A percentile compares a stretch with the other conserved stretches of the same genome.
phyloP scores from a whole-genome alignment of 164 flowering plant genomes.

The Nymphaea colorata region DNA sequence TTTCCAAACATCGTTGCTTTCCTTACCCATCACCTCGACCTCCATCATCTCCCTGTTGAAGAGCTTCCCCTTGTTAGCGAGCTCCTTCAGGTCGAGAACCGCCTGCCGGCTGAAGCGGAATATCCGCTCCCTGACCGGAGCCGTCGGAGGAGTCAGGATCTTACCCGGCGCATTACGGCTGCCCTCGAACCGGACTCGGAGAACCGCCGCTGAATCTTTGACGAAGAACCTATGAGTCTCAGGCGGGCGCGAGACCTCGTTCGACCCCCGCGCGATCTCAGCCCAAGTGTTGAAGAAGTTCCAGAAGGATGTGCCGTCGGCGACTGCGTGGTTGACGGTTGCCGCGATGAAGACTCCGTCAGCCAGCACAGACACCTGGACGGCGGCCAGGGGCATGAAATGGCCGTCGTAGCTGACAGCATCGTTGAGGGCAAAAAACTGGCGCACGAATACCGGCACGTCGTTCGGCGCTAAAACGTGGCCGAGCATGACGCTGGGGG shows the following conservation, averaged over 20 bases:
- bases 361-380: slow-evolving; percentile 75
- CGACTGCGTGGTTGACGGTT: slow-evolving; percentile 66
- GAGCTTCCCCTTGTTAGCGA: slow-evolving; percentile 1
- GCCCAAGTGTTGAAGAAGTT: slow-evolving; percentile 81
- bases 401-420: slow-evolving; percentile 66
- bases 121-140: slow-evolving; percentile 60
- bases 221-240: slow-evolving; percentile 41
- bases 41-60: neutral
- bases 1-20: slow-evolving; percentile 21
- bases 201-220: slow-evolving; percentile 49
- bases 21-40: slow-evolving; percentile 34
- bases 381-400: slow-evolving; percentile 42
- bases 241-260: slow-evolving; percentile 33
- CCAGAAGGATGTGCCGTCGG: slow-evolving; percentile 91
- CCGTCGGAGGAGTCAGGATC: slow-evolving; percentile 49
- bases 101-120: slow-evolving; percentile 59
- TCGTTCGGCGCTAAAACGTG: slow-evolving; percentile 26
- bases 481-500: slow-evolving; percentile 21
- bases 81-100: slow-evolving; percentile 41
- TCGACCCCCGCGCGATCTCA: slow-evolving; percentile 27
- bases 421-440: slow-evolving; percentile 47
- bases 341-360: slow-evolving; percentile 73
- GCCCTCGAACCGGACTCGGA: slow-evolving; percentile 36
- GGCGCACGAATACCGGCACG: slow-evolving; percentile 30
- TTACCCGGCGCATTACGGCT: slow-evolving; percentile 19